Percentiles rank a stretch among this genome's conserved stretches.
phyloP scores from a whole-genome alignment of 2,329 filamentous ascomycete species.

The Xylaria sp. region DNA sequence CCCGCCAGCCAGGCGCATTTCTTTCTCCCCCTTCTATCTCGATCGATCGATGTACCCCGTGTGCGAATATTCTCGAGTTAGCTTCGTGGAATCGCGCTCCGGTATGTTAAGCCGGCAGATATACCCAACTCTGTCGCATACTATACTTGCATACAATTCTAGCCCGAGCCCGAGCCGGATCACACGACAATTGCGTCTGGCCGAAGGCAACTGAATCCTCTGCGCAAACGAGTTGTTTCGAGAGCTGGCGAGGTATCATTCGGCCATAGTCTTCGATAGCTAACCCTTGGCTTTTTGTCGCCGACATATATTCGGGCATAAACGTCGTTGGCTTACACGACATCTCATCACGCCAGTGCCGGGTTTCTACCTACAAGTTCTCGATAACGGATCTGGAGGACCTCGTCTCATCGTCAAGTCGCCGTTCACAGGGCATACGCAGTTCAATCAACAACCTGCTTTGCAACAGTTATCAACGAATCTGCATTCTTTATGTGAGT shows the following conservation, averaged over 20 bases:
- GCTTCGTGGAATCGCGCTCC: not conserved
- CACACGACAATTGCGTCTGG: not conserved
- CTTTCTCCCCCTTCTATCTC: not conserved
- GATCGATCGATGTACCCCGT: not conserved
- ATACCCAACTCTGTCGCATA: not conserved
- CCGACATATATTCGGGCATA: not conserved
- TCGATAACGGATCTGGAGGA: not conserved
- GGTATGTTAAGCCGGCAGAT: not conserved
- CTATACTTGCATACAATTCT: not conserved
- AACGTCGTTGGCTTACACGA: not conserved
- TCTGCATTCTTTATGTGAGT: slow-evolving; percentile 12
- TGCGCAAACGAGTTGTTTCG: not conserved
- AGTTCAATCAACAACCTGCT: not conserved
- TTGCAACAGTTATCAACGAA: not conserved
- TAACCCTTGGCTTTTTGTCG: not conserved
- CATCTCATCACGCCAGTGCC: not conserved
- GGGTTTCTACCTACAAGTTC: not conserved
- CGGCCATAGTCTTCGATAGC: not conserved
- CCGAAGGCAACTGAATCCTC: not conserved
- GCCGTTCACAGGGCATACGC: not conserved
- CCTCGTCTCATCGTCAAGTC: not conserved
- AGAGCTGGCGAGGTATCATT: not conserved
- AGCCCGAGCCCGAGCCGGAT: not conserved
- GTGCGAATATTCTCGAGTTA: not conserved
- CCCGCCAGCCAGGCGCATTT: not conserved